Conservation (phyloP, 1,284 basidiomycete genomes). For the Papiliotrema terrestris region DNA sequence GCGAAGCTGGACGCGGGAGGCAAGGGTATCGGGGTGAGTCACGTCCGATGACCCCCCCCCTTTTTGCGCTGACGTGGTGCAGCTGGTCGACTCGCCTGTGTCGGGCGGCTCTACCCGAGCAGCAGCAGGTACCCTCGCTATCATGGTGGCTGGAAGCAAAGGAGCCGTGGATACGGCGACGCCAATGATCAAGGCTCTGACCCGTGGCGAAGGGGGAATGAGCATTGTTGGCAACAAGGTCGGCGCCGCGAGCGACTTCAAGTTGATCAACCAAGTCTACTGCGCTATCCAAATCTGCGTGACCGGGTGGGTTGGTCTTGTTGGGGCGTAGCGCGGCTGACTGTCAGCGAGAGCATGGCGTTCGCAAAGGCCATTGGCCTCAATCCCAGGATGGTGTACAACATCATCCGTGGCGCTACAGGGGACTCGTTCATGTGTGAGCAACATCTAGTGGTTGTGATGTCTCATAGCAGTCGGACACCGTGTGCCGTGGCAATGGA, state of each 20-base stretch:
- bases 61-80: neutral
- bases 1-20: conserved; percentile 29
- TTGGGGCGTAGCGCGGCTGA: neutral
- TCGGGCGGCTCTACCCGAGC: conserved; percentile 47
- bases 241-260: conserved; percentile 38
- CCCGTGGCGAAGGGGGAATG: conserved; percentile 30
- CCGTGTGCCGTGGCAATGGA: conserved; percentile 37
- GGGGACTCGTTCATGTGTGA: conserved; percentile 48
- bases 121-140: conserved; percentile 40
- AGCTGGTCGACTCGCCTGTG: conserved; percentile 47
- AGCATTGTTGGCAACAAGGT: conserved; percentile 30
- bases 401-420: conserved; percentile 33
- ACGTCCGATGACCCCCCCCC: neutral
- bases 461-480: conserved; percentile 25
- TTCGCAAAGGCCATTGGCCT: conserved; percentile 42
- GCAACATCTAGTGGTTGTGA: neutral
- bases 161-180: conserved; percentile 23
- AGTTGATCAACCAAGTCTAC: conserved; percentile 44
- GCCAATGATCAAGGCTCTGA: conserved; percentile 36
- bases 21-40: conserved; percentile 34
- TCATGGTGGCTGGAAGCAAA: conserved; percentile 43
- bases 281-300: conserved; percentile 36
- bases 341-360: conserved; percentile 39
- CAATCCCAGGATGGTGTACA: conserved; percentile 38
- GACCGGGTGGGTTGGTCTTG: conserved; percentile 13